These are phyloP conservation scores for Ballota nigra DNA, from an alignment of 257 asterid species.

Conservation along the genomic window DNA sequence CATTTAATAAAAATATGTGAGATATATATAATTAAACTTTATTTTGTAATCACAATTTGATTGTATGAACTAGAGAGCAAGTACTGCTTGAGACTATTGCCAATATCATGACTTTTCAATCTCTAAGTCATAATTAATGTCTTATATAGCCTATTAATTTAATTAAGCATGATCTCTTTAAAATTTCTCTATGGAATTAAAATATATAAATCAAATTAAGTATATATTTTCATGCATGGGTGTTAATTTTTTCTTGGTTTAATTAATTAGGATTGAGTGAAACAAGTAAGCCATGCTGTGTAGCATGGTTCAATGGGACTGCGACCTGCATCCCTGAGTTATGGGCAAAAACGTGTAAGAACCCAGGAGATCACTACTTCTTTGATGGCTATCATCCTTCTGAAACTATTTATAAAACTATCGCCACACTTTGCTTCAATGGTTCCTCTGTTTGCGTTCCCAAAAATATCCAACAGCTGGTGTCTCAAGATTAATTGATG, in stretches of 20 bases:
- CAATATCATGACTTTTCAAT: no score
- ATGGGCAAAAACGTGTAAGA: slow-evolving; percentile 31
- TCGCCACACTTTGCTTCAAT: slow-evolving; percentile 50
- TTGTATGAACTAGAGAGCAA: no score
- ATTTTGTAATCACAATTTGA: no score
- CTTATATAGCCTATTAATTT: no score
- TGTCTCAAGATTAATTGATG: not conserved
- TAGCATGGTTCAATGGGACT: slow-evolving; percentile 62
- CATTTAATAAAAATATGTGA: no score
- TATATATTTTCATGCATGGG: not conserved
- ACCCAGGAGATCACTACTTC: slow-evolving; percentile 48
- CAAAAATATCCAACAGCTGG: slow-evolving; percentile 37
- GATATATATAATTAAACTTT: no score
- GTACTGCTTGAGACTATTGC: no score
- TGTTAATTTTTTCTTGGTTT: not conserved
- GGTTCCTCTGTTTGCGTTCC: slow-evolving; percentile 60
- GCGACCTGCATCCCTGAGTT: slow-evolving; percentile 60
- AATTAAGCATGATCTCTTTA: no score
- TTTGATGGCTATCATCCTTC: slow-evolving; percentile 83
- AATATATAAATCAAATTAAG: no score
- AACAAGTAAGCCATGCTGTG: slow-evolving; percentile 59
- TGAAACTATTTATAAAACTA: slow-evolving; percentile 37
- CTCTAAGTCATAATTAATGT: no score
- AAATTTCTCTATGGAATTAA: no score
- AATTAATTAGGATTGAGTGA: slow-evolving; percentile 44